Base-by-base conservation (phyloP, 176 grass and related monocot species). In the Aegilops longissima region DNA sequence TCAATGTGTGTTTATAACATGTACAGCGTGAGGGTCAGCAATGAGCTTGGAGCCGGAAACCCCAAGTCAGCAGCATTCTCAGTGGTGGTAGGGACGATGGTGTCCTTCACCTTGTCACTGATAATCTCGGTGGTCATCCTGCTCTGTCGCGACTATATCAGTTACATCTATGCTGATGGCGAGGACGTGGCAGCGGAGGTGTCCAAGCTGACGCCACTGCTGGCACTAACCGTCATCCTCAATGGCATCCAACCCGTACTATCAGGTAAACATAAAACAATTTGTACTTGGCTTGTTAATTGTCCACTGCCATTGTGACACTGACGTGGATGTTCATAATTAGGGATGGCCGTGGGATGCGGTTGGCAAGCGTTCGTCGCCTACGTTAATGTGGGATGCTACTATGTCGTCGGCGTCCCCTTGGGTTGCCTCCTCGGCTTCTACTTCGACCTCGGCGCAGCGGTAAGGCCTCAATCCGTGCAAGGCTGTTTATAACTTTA, bases 181-280 rank as follows among this genome's bases (percentile, higher is more conserved):
- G 73, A 87, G 16, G 87, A 78, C 12, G 93, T 95, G 16, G 81
- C 88, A 8, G 58, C 6, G 40, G 90, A 82, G 12, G 90, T 95
- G 9, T 76, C 83, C 13, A 12, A 92, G 27, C 72, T 95, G 17
- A 84, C 87, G 1, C 84, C 87, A 1, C 85, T 95, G 52, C 82
- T 95, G 9, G 90, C 73, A 4, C 9, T 92, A 30, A 90, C 93
- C 1, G 69, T 95, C 76, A 82, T 92, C 49, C 88, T 95, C 42
- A 95, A 92, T 30, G 91, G 93, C 76, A 45, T 95, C 62, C 93
- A 95, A 73, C 93, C 90, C 6, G 93, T 95, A 36, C 78, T 95
- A 6, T 95, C 93, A 58, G 93, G 93, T 90, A 47, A 78, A 14
- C n/a, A 9, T 39, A 39, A 39, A 39, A 8, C 36, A 35, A 8